Evolutionary conservation across 2,329 filamentous ascomycete genomes (phyloP), one percentile per base, ranked within the genome.

Genomic region (Penicillium concentricum): DNA sequence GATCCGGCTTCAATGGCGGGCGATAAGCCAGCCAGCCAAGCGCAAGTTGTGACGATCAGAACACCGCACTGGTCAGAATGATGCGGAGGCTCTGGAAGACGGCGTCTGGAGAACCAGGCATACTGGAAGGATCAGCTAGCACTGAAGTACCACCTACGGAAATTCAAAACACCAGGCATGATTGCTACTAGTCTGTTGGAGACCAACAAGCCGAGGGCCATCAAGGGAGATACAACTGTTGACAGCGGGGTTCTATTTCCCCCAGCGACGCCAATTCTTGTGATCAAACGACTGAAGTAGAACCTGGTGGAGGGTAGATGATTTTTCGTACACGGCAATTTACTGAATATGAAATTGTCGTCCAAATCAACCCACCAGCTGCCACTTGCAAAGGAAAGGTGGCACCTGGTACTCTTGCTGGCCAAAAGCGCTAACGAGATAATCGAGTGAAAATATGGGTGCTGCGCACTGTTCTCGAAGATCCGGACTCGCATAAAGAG

Each of bases 231-330:
- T 0, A 28, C 65, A 37, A 35, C 30, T 10, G 26, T 63, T 7
- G 59, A 66, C 34, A 60, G 60, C 1, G 37, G 5, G 7, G 64
- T 55, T 2, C 24, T 52, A 6, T 63, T 63, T 38, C 13, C 63
- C 5, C 56, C 58, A 13, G 58, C 47, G 2, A 60, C 58, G 1
- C 60, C 59, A 12, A 57, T 51, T 16, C 55, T 63, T 39, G 64
- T 65, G 45, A 58, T 59, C 1, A 10, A 62, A 69, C 51, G 60
- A 28, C 20, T 32, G 13, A 41, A 65, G 60, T 58, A 28, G 15
- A 7, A 10, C 42, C 4, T 1, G 22, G 22, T n/a, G n/a, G n/a
- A n/a, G 18, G 18, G 16, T 44, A 28, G 16, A 9, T 28, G 24
- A 28, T 16, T 18, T 12, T 28, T 18, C 3, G 8, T n/a, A 7